A percentile compares a stretch with the other conserved stretches of the same genome.
Conservation (phyloP, 2,329 filamentous ascomycete genomes). For the Chaetomiaceae sp. region DNA sequence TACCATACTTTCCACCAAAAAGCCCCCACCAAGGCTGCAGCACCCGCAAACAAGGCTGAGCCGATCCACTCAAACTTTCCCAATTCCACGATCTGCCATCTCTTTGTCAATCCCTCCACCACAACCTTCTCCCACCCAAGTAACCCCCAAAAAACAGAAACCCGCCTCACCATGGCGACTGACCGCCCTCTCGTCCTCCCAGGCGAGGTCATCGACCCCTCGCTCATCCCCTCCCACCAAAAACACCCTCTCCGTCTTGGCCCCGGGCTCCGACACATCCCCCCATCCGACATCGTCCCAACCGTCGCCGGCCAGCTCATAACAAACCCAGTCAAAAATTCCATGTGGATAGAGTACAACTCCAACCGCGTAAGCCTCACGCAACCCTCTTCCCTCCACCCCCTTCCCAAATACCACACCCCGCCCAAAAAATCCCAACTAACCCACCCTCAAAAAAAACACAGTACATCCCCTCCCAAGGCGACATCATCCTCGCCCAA, state of each 20-base stretch:
- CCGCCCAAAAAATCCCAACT: background rate
- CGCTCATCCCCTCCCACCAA: constrained; percentile 61
- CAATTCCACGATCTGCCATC: background rate
- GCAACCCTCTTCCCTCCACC: constrained; percentile 23
- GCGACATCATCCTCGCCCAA: constrained; percentile 85
- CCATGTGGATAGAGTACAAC: constrained; percentile 70
- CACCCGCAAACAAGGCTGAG: background rate
- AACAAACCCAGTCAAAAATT: constrained; percentile 67
- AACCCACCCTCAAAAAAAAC: background rate
- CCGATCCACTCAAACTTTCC: background rate
- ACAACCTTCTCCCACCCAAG: background rate
- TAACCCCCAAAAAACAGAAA: background rate
- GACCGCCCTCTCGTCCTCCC: constrained; percentile 69
- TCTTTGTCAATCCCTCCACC: background rate
- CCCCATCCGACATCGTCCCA: constrained; percentile 66
- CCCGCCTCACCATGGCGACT: constrained; percentile 44
- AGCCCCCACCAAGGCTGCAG: constrained; percentile 17
- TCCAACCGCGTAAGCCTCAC: constrained; percentile 56
- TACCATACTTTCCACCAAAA: background rate
- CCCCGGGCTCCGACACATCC: constrained; percentile 76
- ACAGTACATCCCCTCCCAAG: constrained; percentile 72
- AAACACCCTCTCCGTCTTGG: constrained; percentile 74
- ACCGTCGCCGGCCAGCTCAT: constrained; percentile 64
- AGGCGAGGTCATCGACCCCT: constrained; percentile 66
- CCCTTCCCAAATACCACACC: too few species aligned